Evolutionary conservation across 495 filamentous ascomycete genomes (phyloP).

Genomic region (Tuber microsphaerosporum): DNA sequence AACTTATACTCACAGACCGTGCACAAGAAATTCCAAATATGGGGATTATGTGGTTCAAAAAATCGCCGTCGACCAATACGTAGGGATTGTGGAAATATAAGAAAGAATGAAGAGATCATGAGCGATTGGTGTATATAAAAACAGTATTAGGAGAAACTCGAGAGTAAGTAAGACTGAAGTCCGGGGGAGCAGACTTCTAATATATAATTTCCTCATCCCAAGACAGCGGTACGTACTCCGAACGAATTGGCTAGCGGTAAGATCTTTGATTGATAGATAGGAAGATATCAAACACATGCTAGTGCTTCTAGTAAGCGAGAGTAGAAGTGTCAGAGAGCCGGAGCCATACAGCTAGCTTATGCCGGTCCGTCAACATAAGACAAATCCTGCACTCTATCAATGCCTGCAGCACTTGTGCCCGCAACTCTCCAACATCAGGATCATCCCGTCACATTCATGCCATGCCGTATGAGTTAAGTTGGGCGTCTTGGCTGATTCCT

Average conservation of each 20-base stretch:
- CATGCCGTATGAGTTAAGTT: background rate
- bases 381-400: background rate
- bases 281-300: background rate
- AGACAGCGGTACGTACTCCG: background rate
- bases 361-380: background rate
- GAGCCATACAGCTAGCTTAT: background rate
- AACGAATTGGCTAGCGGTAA: background rate
- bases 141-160: background rate
- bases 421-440: background rate
- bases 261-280: background rate
- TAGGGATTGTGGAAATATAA: background rate
- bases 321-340: background rate
- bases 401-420: background rate
- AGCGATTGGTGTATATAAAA: background rate
- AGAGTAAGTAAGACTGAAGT: background rate
- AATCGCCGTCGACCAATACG: background rate
- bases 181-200: background rate
- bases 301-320: background rate
- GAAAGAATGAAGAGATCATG: background rate
- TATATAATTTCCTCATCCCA: background rate
- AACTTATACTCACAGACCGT: background rate
- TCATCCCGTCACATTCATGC: background rate
- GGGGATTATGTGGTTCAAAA: background rate
- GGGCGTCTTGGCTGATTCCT: background rate
- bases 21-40: background rate